Evolutionary conservation across 495 filamentous ascomycete genomes (phyloP), one percentile per base, ranked within the genome.

Genomic region (Penicillium tannophilum): DNA sequence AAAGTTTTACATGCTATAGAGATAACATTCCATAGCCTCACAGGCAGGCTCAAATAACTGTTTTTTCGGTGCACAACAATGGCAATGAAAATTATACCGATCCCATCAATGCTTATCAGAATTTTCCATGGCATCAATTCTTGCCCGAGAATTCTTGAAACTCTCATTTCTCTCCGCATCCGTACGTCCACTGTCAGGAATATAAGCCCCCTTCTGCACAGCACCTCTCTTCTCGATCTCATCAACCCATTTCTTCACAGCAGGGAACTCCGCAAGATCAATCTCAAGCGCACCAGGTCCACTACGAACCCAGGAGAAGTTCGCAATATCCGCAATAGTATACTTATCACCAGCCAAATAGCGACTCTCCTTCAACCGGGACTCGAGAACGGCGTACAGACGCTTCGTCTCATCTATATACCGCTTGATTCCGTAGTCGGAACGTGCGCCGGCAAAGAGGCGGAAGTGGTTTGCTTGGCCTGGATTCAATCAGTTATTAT

Each of bases 401-500:
- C 73, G 69, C 53, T 69, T 70, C 1, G 70, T 75, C 62, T 78
- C 76, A 8, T 71, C 64, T 19, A 69, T 63, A 45, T 72, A 79
- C 2, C 75, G 68, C 16, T 77, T 65, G 45, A 78, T 77, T 2
- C 66, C 76, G 53, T 75, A 79, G 39, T 76, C 71, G 17, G 74
- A 76, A 54, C 71, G 74, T 12, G 55, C 66, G 4, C 57, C 52
- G 9, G 72, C 74, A n/a, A 71, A 76, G 44, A 69, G 58, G 26
- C 70, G 63, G 70, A 79, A 79, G 52, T 76, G 68, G 52, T 76
- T 76, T 6, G 76, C 76, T 61, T 77, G 75, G 35, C 76, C 76
- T 75, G 46, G 43, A 44, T 12, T 42, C 9, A 17, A n/a, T 44
- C 10, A 55, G 36, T 24, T 8, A 48, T 6, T 4, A 46, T 53